Evolutionary conservation across 2,329 filamentous ascomycete genomes (phyloP), one percentile per base, ranked within the genome.

Genomic region (Chrysosphaeria jannelii): DNA sequence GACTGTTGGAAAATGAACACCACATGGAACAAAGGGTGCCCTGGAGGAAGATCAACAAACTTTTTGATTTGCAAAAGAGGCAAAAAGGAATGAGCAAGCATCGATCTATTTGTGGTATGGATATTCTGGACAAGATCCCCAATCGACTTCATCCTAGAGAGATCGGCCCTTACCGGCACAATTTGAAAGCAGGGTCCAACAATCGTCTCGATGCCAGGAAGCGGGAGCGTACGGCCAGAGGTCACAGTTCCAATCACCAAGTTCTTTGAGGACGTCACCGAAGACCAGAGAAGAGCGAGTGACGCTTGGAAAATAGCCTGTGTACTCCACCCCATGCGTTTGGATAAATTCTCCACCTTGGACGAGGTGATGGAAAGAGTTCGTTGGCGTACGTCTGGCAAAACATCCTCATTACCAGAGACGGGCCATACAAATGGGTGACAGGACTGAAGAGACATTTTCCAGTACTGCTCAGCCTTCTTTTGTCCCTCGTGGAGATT

Each of bases 1-100:
- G 66, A 70, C 36, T 89, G 68, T 34, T 91, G 79, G 51, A 79
- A 91, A 0, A 79, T 65, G 34, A 89, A 67, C 0, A 90, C 46
- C 1, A 66, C 54, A 32, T 89, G 72, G 33, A 81, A 90, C 0
- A 89, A 42, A 2, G 44, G 43, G 19, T 59, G 51, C 1, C 53
- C 47, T 1, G 60, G 48, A 14, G 51, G 43, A 1, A 68, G 29
- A 0, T 52, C 55, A 3, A 53, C 57, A 2, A 54, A 41, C 31
- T 56, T 60, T 34, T 62, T 67, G 31, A 90, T 72, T 2, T 76
- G 61, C 1, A 58, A 46, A 3, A 88, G 48, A 0, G 74, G 53
- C 5, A 78, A 35, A 1, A 47, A 46, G 12, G 56, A 57, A 36
- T 81, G 51, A 10, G 58, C 50, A 24, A 89, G 50, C 25, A 64